Evolutionary conservation across 257 asterid species (phyloP), one percentile per base, ranked within the genome.

Genomic region (Solanum piurae): DNA sequence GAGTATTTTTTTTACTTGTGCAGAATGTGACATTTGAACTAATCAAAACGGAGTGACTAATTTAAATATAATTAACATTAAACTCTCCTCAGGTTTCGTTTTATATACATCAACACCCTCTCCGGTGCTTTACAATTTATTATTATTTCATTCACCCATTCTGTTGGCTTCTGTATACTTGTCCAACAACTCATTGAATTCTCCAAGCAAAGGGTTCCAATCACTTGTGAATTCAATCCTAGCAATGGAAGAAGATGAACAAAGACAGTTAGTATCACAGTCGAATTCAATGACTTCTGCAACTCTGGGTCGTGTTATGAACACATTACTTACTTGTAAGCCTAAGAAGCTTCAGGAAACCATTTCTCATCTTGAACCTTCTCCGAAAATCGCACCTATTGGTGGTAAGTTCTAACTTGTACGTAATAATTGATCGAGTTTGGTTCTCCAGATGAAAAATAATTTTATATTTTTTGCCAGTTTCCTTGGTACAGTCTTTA

Each of bases 401-500:
- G 82, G 85, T 31, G 94, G 98, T 94, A 91, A 29, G 20, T 85
- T 38, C 52, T 76, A 16, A 23, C 62, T 52, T 86, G 87, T 90
- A 83, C 62, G 9, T 52, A 5, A 29, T 52, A 5, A 3, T 34
- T 86, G 12, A 62, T 52, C 3, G 20, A 16, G 3, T 55, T 52
- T 60, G 68, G 68, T 60, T 60, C n/a, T 74, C 83, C 33, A 6
- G 58, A 38, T n/a, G 33, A 76, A 76, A 75, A 75, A 37, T 11
- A 4, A 5, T 37, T 37, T 38, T 20, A 7, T 3, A 21, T 60
- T 3, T 60, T n/a, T 83, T 46, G 34, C 83, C 89, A 95, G 98
- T 89, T 89, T 94, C 98, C n/a, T 86, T 94, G 96, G 98, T 94
- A 80, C 98, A 95, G 86, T 95, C 99, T 25, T 91, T 96, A 36